Evolutionary conservation across 805 yeast genomes (phyloP).

Genomic region (Suhomyces sp.): DNA sequence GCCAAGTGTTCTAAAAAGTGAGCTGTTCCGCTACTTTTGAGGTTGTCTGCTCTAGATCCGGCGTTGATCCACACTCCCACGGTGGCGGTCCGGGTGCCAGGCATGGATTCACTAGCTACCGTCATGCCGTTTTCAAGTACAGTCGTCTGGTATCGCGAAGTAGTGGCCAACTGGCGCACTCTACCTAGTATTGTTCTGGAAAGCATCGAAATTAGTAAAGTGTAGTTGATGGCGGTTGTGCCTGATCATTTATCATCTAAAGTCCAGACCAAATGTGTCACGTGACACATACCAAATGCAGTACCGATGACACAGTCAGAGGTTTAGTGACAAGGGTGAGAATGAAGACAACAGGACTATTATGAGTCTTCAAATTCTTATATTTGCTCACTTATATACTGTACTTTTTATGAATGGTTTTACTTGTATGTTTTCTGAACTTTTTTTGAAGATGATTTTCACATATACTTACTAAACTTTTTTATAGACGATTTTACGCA

Average conservation of each 20-base stretch:
- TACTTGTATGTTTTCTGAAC: too few species aligned
- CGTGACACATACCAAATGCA: too few species aligned
- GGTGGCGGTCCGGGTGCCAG: conserved; percentile 89
- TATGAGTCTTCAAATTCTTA: too few species aligned
- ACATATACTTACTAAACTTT: too few species aligned
- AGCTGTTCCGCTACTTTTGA: conserved; percentile 88
- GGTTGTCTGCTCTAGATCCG: conserved; percentile 93
- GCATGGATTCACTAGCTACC: conserved; percentile 86
- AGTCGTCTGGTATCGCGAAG: conserved; percentile 48
- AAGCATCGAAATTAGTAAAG: not conserved
- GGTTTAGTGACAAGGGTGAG: too few species aligned
- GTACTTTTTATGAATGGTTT: too few species aligned
- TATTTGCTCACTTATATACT: too few species aligned
- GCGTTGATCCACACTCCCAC: conserved; percentile 99
- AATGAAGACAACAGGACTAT: too few species aligned
- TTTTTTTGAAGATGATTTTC: too few species aligned
- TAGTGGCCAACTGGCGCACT: conserved; percentile 3
- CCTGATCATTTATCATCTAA: not conserved
- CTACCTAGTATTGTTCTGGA: not conserved
- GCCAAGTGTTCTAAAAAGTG: conserved; percentile 96
- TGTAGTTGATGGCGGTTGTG: not conserved
- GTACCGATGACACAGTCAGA: too few species aligned
- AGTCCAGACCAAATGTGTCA: not conserved
- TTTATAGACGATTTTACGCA: too few species aligned
- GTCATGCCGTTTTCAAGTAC: conserved; percentile 88